A percentile compares a stretch with the other conserved stretches of the same genome.
Conservation (phyloP, 805 yeast species). For the Metschnikowia kunwiensis region DNA sequence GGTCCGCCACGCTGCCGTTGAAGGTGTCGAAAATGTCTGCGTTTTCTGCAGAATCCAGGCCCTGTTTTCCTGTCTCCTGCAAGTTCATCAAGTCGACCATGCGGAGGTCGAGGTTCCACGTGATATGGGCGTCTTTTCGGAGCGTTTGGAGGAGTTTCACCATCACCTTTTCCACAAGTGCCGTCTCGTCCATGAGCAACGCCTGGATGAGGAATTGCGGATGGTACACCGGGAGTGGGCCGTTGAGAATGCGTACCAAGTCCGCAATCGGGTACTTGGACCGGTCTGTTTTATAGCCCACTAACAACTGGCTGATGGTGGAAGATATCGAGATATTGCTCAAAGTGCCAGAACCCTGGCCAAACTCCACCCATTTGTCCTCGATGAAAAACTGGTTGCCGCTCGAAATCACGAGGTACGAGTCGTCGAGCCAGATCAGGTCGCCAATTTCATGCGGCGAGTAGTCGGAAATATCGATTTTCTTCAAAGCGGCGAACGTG, state of each 20-base stretch:
- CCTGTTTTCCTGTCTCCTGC: neutral
- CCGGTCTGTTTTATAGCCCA: slow-evolving; percentile 26
- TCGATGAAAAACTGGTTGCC: slow-evolving; percentile 88
- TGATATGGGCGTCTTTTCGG: slow-evolving; percentile 34
- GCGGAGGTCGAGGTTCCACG: slow-evolving; percentile 35
- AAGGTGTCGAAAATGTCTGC: slow-evolving; percentile 36
- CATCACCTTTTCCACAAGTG: slow-evolving; percentile 55
- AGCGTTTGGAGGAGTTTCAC: slow-evolving; percentile 50
- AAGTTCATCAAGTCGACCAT: slow-evolving; percentile 18
- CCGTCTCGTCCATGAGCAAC: slow-evolving; percentile 57
- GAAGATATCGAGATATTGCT: slow-evolving; percentile 44
- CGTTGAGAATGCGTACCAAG: slow-evolving; percentile 75
- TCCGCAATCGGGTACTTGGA: slow-evolving; percentile 51
- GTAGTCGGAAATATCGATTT: slow-evolving; percentile 63
- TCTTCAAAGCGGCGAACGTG: slow-evolving; percentile 71
- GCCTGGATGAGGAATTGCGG: slow-evolving; percentile 84
- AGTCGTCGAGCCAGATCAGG: slow-evolving; percentile 79
- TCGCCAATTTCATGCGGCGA: slow-evolving; percentile 86
- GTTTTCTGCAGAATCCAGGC: slow-evolving; percentile 4
- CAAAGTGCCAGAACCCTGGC: slow-evolving; percentile 11
- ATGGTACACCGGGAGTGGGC: slow-evolving; percentile 86
- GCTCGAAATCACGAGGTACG: slow-evolving; percentile 75
- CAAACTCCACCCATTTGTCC: slow-evolving; percentile 52
- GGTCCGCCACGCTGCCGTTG: slow-evolving; percentile 40
- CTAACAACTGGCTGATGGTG: slow-evolving; percentile 42